Percentiles rank a stretch among this genome's conserved stretches.
These are phyloP conservation scores for Ceratocystis papillata DNA, from an alignment of 2,329 filamentous ascomycete genomes.

Conservation along the genomic window DNA sequence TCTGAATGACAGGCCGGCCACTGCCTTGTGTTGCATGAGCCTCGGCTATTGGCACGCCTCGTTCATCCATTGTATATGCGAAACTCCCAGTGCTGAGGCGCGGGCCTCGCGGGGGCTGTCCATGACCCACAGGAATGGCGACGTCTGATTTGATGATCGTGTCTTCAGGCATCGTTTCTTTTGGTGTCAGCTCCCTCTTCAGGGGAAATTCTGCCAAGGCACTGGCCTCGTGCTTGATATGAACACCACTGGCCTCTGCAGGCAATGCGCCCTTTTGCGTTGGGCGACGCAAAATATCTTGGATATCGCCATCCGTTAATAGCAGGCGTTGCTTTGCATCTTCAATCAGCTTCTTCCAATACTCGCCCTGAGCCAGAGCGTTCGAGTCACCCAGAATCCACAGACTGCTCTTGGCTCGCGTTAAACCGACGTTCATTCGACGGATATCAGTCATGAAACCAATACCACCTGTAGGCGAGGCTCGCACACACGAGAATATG, in stretches of 20 bases:
- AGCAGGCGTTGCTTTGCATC: constrained; percentile 64
- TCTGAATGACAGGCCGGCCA: constrained; percentile 35
- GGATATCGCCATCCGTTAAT: constrained; percentile 59
- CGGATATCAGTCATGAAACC: constrained; percentile 97
- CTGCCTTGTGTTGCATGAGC: constrained; percentile 28
- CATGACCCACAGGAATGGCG: constrained; percentile 19
- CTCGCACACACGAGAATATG: constrained; percentile 96
- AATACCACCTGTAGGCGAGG: constrained; percentile 83
- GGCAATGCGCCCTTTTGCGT: constrained; percentile 32
- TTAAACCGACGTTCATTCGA: constrained; percentile 98
- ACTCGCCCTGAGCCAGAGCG: constrained; percentile 75
- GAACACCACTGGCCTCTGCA: constrained; percentile 23
- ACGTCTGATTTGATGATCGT: background rate
- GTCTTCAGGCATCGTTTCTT: background rate
- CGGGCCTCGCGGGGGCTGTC: constrained; percentile 11
- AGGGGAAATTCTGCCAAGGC: background rate
- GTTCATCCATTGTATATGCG: constrained; percentile 23
- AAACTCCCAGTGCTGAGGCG: background rate
- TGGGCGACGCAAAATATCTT: constrained; percentile 40
- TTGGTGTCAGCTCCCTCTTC: background rate
- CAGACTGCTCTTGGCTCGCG: constrained; percentile 87
- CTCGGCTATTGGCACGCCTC: constrained; percentile 20
- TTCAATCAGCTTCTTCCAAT: constrained; percentile 77
- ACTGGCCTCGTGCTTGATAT: background rate
- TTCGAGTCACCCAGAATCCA: constrained; percentile 93